phyloP scores from a whole-genome alignment of 1,284 basidiomycete genomes.

The Limonomyces culmigenus region DNA sequence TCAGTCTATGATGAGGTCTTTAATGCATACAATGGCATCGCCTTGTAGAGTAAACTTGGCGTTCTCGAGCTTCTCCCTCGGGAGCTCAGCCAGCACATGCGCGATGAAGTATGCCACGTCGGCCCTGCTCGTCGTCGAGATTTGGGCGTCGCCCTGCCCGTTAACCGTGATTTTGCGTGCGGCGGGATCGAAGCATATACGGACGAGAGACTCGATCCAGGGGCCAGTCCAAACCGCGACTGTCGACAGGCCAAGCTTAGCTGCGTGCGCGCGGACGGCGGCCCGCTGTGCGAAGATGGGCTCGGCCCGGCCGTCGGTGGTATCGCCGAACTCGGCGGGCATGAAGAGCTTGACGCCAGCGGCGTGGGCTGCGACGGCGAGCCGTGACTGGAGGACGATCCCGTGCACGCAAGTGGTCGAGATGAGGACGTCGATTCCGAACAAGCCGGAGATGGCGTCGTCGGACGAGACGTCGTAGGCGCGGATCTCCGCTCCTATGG shows the following conservation, averaged over 20 bases:
- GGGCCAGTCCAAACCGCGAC: slow-evolving; percentile 14
- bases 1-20: background rate
- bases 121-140: slow-evolving; percentile 15
- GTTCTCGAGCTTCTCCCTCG: slow-evolving; percentile 13
- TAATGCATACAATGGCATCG: slow-evolving; percentile 11
- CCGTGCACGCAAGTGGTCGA: slow-evolving; percentile 7
- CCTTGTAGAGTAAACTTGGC: slow-evolving; percentile 20
- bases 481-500: slow-evolving; percentile 6
- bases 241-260: slow-evolving; percentile 7
- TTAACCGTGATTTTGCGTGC: slow-evolving; percentile 16
- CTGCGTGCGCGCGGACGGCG: slow-evolving; percentile 3
- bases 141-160: slow-evolving; percentile 14
- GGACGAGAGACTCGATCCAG: slow-evolving; percentile 9
- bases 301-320: slow-evolving; percentile 5
- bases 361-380: slow-evolving; percentile 13
- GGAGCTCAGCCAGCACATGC: slow-evolving; percentile 16
- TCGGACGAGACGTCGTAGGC: slow-evolving; percentile 7
- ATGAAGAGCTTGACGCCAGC: slow-evolving; percentile 15
- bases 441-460: slow-evolving; percentile 7
- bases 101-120: slow-evolving; percentile 20
- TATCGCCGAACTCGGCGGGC: slow-evolving; percentile 13
- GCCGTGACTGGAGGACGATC: slow-evolving; percentile 7
- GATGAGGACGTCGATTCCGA: slow-evolving; percentile 11
- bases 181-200: slow-evolving; percentile 5
- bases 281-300: slow-evolving; percentile 5